phyloP scores from a whole-genome alignment of 2,329 filamentous ascomycete genomes.

The Aspergillus terreus region DNA sequence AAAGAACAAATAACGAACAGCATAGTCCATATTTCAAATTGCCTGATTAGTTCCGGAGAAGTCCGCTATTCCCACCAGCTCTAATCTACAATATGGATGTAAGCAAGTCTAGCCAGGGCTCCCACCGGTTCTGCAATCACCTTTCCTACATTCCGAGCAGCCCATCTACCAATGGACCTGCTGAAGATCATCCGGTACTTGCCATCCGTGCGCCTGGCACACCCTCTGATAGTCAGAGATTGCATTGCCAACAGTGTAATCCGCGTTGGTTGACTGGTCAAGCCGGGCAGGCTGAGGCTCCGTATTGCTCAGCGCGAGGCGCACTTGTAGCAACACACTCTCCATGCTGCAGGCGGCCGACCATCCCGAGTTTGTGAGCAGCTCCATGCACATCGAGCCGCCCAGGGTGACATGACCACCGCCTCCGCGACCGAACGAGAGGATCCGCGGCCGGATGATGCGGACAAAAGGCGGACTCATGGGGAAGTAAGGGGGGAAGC shows the following conservation, averaged over 20 bases:
- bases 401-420: constrained; percentile 83
- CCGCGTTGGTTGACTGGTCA: constrained; percentile 28
- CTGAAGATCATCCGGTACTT: constrained; percentile 60
- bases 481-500: constrained; percentile 73
- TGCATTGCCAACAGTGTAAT: constrained; percentile 69
- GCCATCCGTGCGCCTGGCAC: constrained; percentile 68
- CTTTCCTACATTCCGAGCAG: not conserved
- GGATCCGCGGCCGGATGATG: constrained; percentile 74
- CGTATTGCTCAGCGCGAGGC: constrained; percentile 66
- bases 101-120: too few relatives aligned
- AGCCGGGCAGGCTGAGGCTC: constrained; percentile 73
- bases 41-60: too few relatives aligned
- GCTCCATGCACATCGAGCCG: constrained; percentile 80
- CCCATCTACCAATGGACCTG: constrained; percentile 32
- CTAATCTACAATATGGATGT: not conserved
- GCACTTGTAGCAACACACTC: constrained; percentile 74
- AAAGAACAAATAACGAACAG: too few relatives aligned
- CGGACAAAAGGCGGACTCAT: constrained; percentile 79
- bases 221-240: constrained; percentile 69
- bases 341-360: constrained; percentile 69
- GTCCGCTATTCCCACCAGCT: not conserved
- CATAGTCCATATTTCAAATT: too few relatives aligned
- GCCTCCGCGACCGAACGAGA: constrained; percentile 67
- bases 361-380: constrained; percentile 83
- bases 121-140: too few relatives aligned